Evolutionary conservation across 305 asterid species (phyloP), one percentile per base, ranked within the genome.

Genomic region (Fraxinus xanthoxyloides): DNA sequence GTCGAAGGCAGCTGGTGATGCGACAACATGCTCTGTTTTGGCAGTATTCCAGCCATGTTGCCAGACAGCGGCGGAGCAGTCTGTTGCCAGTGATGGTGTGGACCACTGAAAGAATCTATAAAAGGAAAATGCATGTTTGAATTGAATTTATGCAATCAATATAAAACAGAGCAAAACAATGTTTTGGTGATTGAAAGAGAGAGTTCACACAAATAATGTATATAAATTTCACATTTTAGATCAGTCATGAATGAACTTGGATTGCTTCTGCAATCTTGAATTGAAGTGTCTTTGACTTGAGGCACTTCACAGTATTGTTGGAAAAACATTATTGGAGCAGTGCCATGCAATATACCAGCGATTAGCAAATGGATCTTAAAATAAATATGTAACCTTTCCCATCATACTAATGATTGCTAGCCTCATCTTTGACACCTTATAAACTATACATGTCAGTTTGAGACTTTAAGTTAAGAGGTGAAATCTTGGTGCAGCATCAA

Each of bases 1-100:
- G 34, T 35, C n/a, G 91, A 79, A 83, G 92, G 90, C 54, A 77
- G 80, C 73, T 82, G 89, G 72, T 90, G 85, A 80, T 73, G 80
- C 8, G 87, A 82, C 48, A 80, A 63, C 70, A 79, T 28, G 72
- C 81, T 24, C 65, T 86, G 82, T 80, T 88, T 87, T 46, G 84
- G 84, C 59, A 59, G 84, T 72, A 78, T 87, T 63, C 81, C 82
- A 75, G 12, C 80, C 74, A 67, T 28, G 82, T 81, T 85, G 77
- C 77, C 76, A 26, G 80, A 43, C 46, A 82, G 81, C 26, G 89
- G 86, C 30, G 87, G 86, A 83, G 83, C 76, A 76, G 80, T 78
- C 81, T 82, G 88, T 76, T 86, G 90, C 84, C 78, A 81, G 23
- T 79, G 86, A 80, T 89, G 78, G 38, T 48, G 85, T 26, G 83